Evolutionary conservation across 2,329 filamentous ascomycete genomes (phyloP).

Genomic region (Anthostomella pinea): DNA sequence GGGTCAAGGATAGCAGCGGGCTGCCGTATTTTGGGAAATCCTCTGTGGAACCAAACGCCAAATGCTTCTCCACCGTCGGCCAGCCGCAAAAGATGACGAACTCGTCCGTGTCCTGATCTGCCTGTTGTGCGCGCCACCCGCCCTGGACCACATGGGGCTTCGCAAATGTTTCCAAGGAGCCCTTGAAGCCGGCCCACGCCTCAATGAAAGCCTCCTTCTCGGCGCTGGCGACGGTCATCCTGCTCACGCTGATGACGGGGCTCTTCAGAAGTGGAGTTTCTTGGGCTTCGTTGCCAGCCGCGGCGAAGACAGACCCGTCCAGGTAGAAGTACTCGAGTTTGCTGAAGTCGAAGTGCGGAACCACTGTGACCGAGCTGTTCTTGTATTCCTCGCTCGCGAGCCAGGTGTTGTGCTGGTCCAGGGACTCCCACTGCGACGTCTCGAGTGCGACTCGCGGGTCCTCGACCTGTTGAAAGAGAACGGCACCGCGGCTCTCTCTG

Average conservation of each 20-base stretch:
- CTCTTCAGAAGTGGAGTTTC: constrained; percentile 24
- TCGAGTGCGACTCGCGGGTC: constrained; percentile 40
- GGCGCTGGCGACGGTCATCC: constrained; percentile 27
- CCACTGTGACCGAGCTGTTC: constrained; percentile 33
- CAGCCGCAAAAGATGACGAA: constrained; percentile 41
- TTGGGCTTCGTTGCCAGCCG: constrained; percentile 6
- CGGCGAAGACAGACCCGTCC: constrained; percentile 27
- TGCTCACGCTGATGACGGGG: constrained; percentile 39
- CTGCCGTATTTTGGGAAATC: constrained; percentile 24
- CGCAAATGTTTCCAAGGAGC: constrained; percentile 28
- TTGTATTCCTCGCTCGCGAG: constrained; percentile 41
- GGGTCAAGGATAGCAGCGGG: constrained; percentile 19
- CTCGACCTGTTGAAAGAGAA: constrained; percentile 35
- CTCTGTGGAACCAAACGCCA: constrained; percentile 26
- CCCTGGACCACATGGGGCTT: constrained; percentile 34
- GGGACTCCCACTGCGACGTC: constrained; percentile 44
- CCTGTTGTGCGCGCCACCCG: constrained; percentile 43
- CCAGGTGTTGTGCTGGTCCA: constrained; percentile 42
- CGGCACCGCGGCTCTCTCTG: constrained; percentile 33
- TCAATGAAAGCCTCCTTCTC: constrained; percentile 33
- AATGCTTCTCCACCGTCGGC: constrained; percentile 33
- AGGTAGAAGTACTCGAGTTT: constrained; percentile 43
- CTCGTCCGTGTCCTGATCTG: constrained; percentile 33
- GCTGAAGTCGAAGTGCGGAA: constrained; percentile 31
- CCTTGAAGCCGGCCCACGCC: constrained; percentile 34